A percentile compares a stretch with the other conserved stretches of the same genome.
Evolutionary conservation across 176 grass and related monocot species (phyloP).

Genomic region (Canna indica): DNA sequence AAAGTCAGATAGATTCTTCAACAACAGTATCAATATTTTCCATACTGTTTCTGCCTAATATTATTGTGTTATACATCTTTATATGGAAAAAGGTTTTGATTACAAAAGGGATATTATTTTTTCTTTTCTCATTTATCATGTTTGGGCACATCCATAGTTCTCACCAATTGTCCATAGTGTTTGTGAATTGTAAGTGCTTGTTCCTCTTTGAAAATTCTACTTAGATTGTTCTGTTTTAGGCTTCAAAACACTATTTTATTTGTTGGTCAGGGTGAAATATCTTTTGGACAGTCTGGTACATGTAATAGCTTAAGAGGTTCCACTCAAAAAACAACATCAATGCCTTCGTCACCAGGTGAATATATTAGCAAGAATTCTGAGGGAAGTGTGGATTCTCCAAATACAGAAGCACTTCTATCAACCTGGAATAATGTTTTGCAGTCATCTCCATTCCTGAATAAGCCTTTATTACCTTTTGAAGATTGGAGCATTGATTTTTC

Average conservation of each 20-base stretch:
- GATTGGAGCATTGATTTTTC: slow-evolving; percentile 99
- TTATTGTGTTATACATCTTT: not conserved
- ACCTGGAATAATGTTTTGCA: slow-evolving; percentile 82
- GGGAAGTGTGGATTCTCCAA: slow-evolving; percentile 50
- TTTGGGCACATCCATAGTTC: not conserved
- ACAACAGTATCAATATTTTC: not conserved
- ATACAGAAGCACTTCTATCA: slow-evolving; percentile 57
- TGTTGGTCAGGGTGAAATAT: slow-evolving; percentile 48
- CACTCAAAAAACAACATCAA: slow-evolving; percentile 77
- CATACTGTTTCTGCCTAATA: not conserved
- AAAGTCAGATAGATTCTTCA: not conserved
- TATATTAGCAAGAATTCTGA: slow-evolving; percentile 47
- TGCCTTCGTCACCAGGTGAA: slow-evolving; percentile 94
- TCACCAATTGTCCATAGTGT: not conserved
- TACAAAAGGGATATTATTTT: not conserved
- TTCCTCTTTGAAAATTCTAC: not conserved
- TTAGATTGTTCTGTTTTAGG: not conserved
- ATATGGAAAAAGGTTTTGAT: not conserved
- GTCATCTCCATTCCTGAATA: slow-evolving; percentile 69
- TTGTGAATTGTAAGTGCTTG: not conserved
- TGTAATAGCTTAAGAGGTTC: slow-evolving; percentile 45
- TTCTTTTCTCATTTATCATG: not conserved
- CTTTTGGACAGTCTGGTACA: slow-evolving; percentile 24
- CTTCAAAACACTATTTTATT: too few species aligned
- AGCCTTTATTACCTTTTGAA: slow-evolving; percentile 84